These are phyloP conservation scores for Pleochaeta shiraiana DNA, from an alignment of 2,329 filamentous ascomycete species.

Conservation along the genomic window DNA sequence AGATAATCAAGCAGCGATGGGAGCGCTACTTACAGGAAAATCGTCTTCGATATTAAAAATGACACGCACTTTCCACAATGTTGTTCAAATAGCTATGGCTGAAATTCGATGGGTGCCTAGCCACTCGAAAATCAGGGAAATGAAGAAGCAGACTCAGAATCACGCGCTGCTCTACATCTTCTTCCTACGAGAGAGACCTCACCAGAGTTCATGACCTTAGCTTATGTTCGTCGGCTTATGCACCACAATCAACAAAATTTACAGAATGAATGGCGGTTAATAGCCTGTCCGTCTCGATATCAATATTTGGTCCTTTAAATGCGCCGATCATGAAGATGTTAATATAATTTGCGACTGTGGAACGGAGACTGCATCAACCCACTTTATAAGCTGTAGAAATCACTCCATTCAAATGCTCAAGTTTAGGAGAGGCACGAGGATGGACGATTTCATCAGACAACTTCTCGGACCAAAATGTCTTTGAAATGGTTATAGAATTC, in stretches of 20 bases:
- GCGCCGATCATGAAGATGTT: background rate
- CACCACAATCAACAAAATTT: background rate
- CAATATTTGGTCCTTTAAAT: background rate
- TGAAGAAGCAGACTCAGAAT: background rate
- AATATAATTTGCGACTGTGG: no score
- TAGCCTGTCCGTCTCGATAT: background rate
- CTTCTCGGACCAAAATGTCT: background rate
- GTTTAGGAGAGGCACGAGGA: background rate
- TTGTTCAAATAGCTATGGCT: background rate
- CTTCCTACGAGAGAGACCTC: background rate
- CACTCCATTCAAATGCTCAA: no score
- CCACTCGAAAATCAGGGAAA: background rate
- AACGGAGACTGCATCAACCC: no score
- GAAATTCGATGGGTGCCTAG: background rate
- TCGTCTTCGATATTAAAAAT: constrained; percentile 7
- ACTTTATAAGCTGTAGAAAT: no score
- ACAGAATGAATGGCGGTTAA: background rate
- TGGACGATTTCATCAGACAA: background rate
- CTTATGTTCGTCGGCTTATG: background rate
- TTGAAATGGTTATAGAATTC: background rate
- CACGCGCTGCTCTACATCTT: background rate
- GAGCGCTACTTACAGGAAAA: background rate
- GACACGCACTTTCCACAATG: constrained; percentile 5
- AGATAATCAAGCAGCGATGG: background rate
- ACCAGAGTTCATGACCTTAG: background rate